Base-by-base conservation (phyloP, 1,284 basidiomycete genomes). In the Puccinia coronata region DNA sequence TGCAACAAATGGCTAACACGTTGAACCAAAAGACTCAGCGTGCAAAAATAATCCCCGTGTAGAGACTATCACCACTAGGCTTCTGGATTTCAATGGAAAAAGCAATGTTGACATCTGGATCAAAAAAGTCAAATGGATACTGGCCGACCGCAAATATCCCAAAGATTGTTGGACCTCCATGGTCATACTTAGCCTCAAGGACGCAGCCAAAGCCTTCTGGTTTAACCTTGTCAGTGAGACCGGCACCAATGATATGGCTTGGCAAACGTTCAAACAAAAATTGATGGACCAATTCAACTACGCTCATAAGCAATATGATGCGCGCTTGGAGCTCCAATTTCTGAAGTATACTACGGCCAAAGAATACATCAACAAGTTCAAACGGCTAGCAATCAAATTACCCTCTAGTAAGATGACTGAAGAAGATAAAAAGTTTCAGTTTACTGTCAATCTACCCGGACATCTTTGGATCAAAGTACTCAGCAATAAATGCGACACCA, bases 291-390 rank as follows among this genome's bases (percentile, higher is more conserved):
- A 71, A 34, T 71, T 71, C n/a, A 71, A 71, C 18, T 71, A 71
- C 25, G 43, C 47, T 53, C 69, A 71, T 36, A 71, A 53, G 23
- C 43, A 71, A 36, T 53, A 71, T 18, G n/a, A 71, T 6, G 47
- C 69, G 12, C 69, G 41, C 0, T 0, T 49, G 12, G 69, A 49
- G 25, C 8, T 71, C 18, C 69, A 71, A 23, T 49, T 23, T 18
- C 34, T 71, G 1, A 71, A 71, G 28, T 71, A 71, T 16, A 53
- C 69, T 6, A 31, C 25, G 14, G 69, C 69, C 2, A 25, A 71
- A 53, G 69, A 71, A 9, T 71, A 71, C 16, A 71, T 71, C 14
- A 71, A 71, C n/a, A 51, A 39, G 14, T 71, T 51, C 69, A 71
- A 71, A 43, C 2, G 47, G 6, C 14, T 71, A 14, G 20, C 47